phyloP scores from a whole-genome alignment of 345 rosid species.

The Dipteronia sinensis region DNA sequence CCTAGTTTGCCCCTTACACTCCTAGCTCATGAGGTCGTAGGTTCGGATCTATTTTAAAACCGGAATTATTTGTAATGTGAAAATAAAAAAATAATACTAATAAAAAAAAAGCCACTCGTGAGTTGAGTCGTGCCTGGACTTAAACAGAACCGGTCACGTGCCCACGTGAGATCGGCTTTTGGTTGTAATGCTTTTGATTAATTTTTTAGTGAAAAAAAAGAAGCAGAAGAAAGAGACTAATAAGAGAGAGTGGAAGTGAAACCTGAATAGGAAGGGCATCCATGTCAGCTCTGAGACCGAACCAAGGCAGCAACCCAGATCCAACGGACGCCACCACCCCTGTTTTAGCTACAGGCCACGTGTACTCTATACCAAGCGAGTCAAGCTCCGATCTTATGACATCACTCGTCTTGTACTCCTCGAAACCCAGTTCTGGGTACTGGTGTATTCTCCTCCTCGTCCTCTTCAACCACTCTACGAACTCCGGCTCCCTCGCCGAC shows the following conservation, averaged over 20 bases:
- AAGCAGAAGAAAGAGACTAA: too few species aligned
- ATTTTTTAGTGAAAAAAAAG: too few species aligned
- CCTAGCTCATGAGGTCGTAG: too few species aligned
- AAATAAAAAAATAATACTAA: too few species aligned
- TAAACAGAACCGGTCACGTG: not conserved
- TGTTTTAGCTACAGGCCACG: slow-evolving; percentile 51
- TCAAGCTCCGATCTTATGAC: slow-evolving; percentile 43
- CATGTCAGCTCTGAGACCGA: slow-evolving; percentile 64
- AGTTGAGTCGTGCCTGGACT: too few species aligned
- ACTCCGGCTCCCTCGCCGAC: slow-evolving; percentile 41
- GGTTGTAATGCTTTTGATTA: too few species aligned
- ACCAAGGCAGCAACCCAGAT: slow-evolving; percentile 43
- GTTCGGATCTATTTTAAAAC: too few species aligned
- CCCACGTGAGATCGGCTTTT: too few species aligned
- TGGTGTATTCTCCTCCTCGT: slow-evolving; percentile 49
- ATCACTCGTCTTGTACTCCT: slow-evolving; percentile 44
- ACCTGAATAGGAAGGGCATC: slow-evolving; percentile 63
- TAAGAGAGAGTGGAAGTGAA: not conserved
- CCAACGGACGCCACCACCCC: slow-evolving; percentile 55
- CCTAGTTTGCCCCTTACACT: too few species aligned
- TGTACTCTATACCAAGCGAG: slow-evolving; percentile 41
- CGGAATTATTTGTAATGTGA: too few species aligned
- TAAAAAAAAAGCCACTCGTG: too few species aligned
- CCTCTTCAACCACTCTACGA: slow-evolving; percentile 43
- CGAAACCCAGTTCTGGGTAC: slow-evolving; percentile 52